Conservation (phyloP, 2,329 filamentous ascomycete species). For the Cercospora sp. region DNA sequence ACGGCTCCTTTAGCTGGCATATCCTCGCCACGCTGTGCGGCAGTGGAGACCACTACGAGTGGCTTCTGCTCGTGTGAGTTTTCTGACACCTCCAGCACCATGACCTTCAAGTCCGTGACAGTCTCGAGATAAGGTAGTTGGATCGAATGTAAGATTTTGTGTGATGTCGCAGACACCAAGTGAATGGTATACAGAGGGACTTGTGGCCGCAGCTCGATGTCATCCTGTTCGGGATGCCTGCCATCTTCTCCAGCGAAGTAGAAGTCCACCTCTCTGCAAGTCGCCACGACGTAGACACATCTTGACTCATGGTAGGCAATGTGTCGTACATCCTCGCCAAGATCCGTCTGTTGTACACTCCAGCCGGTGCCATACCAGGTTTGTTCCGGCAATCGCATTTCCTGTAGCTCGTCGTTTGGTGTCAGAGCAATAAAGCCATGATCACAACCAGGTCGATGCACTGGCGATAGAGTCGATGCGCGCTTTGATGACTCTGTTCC, state of each 20-base stretch:
- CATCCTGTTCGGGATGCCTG: constrained; percentile 73
- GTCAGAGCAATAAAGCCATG: constrained; percentile 69
- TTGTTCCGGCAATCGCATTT: constrained; percentile 68
- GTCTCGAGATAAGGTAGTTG: constrained; percentile 73
- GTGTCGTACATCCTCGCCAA: constrained; percentile 68
- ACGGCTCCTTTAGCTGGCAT: constrained; percentile 80
- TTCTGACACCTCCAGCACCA: constrained; percentile 88
- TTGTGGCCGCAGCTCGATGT: constrained; percentile 62
- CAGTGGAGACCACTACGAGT: constrained; percentile 81
- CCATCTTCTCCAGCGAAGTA: constrained; percentile 84
- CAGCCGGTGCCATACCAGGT: constrained; percentile 75
- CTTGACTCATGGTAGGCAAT: constrained; percentile 75
- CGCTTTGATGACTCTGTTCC: constrained; percentile 7
- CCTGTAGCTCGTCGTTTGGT: constrained; percentile 64
- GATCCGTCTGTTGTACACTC: constrained; percentile 67
- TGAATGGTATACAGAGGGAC: constrained; percentile 72
- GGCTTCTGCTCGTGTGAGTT: constrained; percentile 81
- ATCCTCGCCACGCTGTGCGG: constrained; percentile 85
- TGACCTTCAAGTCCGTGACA: constrained; percentile 76
- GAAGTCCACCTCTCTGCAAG: constrained; percentile 67
- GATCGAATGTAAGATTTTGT: constrained; percentile 75
- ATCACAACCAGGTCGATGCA: constrained; percentile 75
- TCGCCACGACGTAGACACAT: constrained; percentile 74
- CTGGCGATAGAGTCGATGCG: constrained; percentile 59
- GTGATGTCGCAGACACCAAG: constrained; percentile 73